Conservation (phyloP, 495 filamentous ascomycete genomes). For the Xylaria acuta region DNA sequence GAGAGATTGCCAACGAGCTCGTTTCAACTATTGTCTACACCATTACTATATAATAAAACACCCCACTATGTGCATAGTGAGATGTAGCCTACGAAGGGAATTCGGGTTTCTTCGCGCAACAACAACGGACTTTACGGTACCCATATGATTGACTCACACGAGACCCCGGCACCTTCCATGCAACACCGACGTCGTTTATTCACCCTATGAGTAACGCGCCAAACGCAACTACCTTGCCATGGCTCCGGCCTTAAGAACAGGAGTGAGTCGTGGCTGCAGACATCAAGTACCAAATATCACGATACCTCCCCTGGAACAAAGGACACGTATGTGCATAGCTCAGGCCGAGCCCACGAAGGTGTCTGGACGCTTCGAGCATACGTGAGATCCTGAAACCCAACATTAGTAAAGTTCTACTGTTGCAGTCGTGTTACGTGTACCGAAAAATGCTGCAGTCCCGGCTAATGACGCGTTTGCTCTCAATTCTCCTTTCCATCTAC, state of each 20-base stretch:
- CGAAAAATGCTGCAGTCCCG: not conserved
- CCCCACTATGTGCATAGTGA: too few relatives aligned
- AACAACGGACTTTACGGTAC: not conserved
- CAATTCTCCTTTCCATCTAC: not conserved
- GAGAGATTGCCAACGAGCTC: too few relatives aligned
- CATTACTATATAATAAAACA: not conserved
- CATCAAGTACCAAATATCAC: too few relatives aligned
- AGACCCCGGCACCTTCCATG: not conserved
- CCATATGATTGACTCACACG: not conserved
- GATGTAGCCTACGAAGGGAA: not conserved
- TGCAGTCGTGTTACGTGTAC: not conserved
- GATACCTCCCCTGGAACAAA: too few relatives aligned
- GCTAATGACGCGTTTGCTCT: not conserved
- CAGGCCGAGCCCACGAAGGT: too few relatives aligned
- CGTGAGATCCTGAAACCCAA: too few relatives aligned
- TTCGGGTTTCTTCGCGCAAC: not conserved
- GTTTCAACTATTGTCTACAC: too few relatives aligned
- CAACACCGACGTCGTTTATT: not conserved
- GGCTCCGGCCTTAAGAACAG: not conserved
- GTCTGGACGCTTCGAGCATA: too few relatives aligned
- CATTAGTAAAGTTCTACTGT: not conserved
- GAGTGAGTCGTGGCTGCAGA: not conserved
- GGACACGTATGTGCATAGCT: too few relatives aligned
- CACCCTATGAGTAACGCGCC: not conserved
- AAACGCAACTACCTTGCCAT: not conserved